phyloP scores from a whole-genome alignment of 2,329 filamentous ascomycete genomes.

The Aspergillus unguis region DNA sequence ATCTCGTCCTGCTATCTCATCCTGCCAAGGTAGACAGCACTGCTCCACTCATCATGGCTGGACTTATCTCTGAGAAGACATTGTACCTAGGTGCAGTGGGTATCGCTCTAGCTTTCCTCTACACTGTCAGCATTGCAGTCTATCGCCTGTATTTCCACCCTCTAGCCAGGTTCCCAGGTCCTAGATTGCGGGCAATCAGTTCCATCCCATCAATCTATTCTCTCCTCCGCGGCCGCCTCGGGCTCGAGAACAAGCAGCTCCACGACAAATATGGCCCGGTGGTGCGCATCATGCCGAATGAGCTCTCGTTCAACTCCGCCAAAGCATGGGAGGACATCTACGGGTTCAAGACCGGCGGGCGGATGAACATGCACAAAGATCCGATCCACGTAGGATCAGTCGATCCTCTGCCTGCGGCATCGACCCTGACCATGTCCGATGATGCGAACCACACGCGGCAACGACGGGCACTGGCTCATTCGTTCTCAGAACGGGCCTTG shows the following conservation, averaged over 20 bases:
- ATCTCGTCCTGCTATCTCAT: background rate
- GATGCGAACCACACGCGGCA: slow-evolving; percentile 17
- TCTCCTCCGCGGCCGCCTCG: slow-evolving; percentile 10
- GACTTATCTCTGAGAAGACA: background rate
- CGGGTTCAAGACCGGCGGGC: slow-evolving; percentile 1
- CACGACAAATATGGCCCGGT: slow-evolving; percentile 32
- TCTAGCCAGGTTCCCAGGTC: slow-evolving; percentile 17
- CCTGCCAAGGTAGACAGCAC: background rate
- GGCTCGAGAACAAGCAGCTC: slow-evolving; percentile 5
- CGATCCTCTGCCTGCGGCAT: slow-evolving; percentile 11
- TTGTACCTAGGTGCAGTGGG: background rate
- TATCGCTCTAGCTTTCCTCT: background rate
- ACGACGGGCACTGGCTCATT: slow-evolving; percentile 19
- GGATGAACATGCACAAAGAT: slow-evolving; percentile 14
- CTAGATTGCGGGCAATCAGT: slow-evolving; percentile 8
- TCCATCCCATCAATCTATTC: slow-evolving; percentile 4
- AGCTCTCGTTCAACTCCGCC: slow-evolving; percentile 33
- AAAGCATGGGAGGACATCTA: slow-evolving; percentile 36
- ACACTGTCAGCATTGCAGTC: background rate
- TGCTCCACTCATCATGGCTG: too few relatives aligned
- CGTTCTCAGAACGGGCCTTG: slow-evolving; percentile 22
- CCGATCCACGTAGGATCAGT: slow-evolving; percentile 11
- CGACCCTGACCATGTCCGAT: slow-evolving; percentile 1
- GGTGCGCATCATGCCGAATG: slow-evolving; percentile 33
- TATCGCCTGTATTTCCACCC: slow-evolving; percentile 21